Base-by-base conservation (phyloP, 805 yeast species). In the Candida ovalis region DNA sequence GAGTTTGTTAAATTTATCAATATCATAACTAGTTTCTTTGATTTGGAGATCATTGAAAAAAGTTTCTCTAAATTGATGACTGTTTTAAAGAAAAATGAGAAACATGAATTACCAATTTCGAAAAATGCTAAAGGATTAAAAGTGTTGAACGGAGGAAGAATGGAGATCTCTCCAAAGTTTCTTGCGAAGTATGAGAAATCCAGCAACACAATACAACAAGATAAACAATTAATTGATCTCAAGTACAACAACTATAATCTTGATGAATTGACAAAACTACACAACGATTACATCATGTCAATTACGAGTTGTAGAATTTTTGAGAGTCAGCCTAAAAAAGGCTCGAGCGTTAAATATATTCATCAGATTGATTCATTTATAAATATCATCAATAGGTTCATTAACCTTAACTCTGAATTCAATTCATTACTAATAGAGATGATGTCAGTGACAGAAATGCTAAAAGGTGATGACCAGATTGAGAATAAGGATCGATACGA, bases 21-120 rank as follows among this genome's bases (percentile, higher is more conserved):
- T 42, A 62, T 64, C 1, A 51, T 80, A 4, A 57, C 70, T 24
- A 65, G 65, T 30, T 77, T 71, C 51, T 65, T 79, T 18, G 69
- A 75, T 18, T 69, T 62, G 52, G 80, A 77, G 46, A 62, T 79
- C 17, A 75, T 79, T 32, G 81, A 78, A 33, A 59, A 61, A 22
- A 73, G 66, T 47, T 69, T 55, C 44, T 28, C 46, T 4, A 48
- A 46, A 24, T 57, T 71, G 33, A 59, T 69, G 38, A 61, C 62
- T 5, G 44, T 43, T 12, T 49, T 68, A 24, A 35, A 47, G 27
- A 54, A 44, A 35, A 52, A 47, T 21, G 45, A 36, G 15, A 46
- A 51, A 10, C 54, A 44, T 28, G 49, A 46, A 6, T 18, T 55
- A 40, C 51, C 53, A 19, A 41, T 52, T 25, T 44, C 30, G 36